Conservation (phyloP, 2,329 filamentous ascomycete species). For the Trichophyton equinum region DNA sequence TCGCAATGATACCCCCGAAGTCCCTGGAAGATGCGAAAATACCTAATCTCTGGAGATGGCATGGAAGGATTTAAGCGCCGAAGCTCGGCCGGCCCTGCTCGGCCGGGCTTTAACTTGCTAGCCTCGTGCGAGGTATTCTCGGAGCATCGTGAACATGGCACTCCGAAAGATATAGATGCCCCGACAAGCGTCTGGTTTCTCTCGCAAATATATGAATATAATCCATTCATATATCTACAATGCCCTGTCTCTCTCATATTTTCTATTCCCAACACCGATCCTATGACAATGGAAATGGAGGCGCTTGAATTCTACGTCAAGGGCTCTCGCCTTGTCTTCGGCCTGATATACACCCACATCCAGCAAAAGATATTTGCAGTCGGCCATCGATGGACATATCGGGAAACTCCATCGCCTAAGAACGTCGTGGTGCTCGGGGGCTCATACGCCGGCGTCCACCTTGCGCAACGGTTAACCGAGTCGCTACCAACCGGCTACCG, state of each 20-base stretch:
- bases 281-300: background rate
- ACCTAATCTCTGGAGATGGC: background rate
- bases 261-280: background rate
- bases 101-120: background rate
- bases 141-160: background rate
- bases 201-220: background rate
- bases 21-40: background rate
- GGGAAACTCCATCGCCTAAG: conserved; percentile 14
- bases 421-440: conserved; percentile 38
- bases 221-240: background rate
- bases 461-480: conserved; percentile 30
- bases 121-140: background rate
- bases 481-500: conserved; percentile 41
- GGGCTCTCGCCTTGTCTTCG: background rate
- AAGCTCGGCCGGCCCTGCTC: background rate
- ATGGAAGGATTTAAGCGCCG: background rate
- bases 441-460: conserved; percentile 44
- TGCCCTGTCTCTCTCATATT: background rate
- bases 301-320: conserved; percentile 5
- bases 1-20: background rate
- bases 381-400: conserved; percentile 7
- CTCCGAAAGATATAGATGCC: background rate
- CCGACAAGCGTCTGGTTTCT: background rate
- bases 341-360: background rate
- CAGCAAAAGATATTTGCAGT: conserved; percentile 4